These are phyloP conservation scores for Pholiota adiposa DNA, from an alignment of 1,284 basidiomycete genomes.

Conservation along the genomic window DNA sequence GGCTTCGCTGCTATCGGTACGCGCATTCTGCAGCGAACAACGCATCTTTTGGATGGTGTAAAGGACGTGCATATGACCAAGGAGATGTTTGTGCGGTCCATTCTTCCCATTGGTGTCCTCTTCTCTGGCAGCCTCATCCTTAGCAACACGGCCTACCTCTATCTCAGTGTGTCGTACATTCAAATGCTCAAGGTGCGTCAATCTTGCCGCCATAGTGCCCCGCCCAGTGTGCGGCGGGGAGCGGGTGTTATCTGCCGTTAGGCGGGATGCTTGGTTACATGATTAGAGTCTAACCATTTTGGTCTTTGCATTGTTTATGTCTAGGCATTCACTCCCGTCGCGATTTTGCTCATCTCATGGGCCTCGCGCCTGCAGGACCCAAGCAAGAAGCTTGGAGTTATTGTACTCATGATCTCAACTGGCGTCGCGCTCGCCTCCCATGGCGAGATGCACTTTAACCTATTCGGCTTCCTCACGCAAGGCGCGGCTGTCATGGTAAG, in stretches of 20 bases:
- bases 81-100: slow-evolving; percentile 84
- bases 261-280: background rate
- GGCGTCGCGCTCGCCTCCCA: slow-evolving; percentile 90
- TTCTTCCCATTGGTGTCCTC: slow-evolving; percentile 91
- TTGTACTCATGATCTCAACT: slow-evolving; percentile 91
- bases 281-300: background rate
- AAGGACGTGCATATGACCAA: slow-evolving; percentile 88
- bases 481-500: slow-evolving; percentile 78
- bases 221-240: background rate
- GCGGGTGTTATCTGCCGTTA: background rate
- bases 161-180: slow-evolving; percentile 91
- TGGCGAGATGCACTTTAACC: slow-evolving; percentile 86
- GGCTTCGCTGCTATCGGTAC: slow-evolving; percentile 90
- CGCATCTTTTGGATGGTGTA: slow-evolving; percentile 85
- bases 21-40: slow-evolving; percentile 87
- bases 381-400: slow-evolving; percentile 77
- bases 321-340: slow-evolving; percentile 95
- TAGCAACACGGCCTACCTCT: slow-evolving; percentile 94
- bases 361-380: slow-evolving; percentile 89
- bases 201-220: slow-evolving; percentile 5
- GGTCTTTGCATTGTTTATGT: background rate
- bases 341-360: slow-evolving; percentile 95
- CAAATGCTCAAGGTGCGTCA: slow-evolving; percentile 94
- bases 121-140: slow-evolving; percentile 93
- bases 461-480: slow-evolving; percentile 87